Base-by-base conservation (phyloP, 257 asterid species). In the Forsythia suspensa region DNA sequence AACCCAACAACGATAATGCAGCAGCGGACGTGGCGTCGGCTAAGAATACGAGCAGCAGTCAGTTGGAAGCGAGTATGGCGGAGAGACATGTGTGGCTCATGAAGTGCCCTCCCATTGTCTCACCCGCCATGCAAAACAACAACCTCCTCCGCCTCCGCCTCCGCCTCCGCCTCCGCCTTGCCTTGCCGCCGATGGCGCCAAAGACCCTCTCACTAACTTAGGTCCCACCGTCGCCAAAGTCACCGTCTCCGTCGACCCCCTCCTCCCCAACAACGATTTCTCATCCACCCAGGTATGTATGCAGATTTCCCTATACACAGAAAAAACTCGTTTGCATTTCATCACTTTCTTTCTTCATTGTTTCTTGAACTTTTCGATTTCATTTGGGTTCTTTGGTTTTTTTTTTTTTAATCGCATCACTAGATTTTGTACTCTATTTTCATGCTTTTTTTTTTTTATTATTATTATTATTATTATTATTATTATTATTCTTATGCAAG, bases 71-170 rank as follows among this genome's bases (percentile, higher is more conserved):
- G 44, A 76, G 79, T 81, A 93, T 84, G 85, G 88, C 97, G 46
- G 98, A 90, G 77, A 85, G 94, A 12, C 93, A 86, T 86, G 93
- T 90, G 48, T 93, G 98, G 99, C 84, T 95, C 37, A 93, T 95
- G 98, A 95, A 95, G 80, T 93, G 97, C 87, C 99, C 99, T 51
- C 88, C 93, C 72, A 83, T 86, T 12, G 98, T 90, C 70, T 81
- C 98, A 20, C 87, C 87, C 7, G 90, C 93, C 89, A 84, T 95
- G 84, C 86, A 82, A 70, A 75, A 84, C 1, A 84, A 74, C 34
- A 88, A 79, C 15, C 81, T 79, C 40, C 84, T 51, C 71, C 70
- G 63, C 80, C 83, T 61, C 68, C 24, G 24, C 72, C 59, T 13
- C 71, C 72, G 68, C 80, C 83, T 51, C 71, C 70, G 63, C 80